A percentile compares a stretch with the other conserved stretches of the same genome.
These are phyloP conservation scores for Porphyrellus sp. DNA, from an alignment of 1,284 basidiomycete genomes.

Conservation along the genomic window DNA sequence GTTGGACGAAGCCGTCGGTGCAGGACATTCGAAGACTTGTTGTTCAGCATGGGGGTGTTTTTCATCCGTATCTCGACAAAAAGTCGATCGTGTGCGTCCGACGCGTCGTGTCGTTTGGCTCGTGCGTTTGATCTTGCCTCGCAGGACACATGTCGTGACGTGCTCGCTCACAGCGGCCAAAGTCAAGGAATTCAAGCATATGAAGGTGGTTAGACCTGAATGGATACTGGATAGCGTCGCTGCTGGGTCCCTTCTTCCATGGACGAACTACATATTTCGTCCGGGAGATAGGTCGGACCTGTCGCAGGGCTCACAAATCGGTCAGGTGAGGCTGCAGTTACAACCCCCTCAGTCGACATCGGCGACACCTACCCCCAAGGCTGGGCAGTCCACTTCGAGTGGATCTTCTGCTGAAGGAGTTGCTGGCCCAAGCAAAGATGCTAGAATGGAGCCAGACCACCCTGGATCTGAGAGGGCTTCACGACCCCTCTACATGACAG, in stretches of 20 bases:
- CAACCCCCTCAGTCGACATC: conserved; percentile 2
- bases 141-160: conserved; percentile 86
- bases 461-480: conserved; percentile 18
- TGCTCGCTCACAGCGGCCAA: conserved; percentile 88
- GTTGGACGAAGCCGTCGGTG: conserved; percentile 85
- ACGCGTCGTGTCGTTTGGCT: background rate
- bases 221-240: conserved; percentile 83
- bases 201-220: conserved; percentile 85
- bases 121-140: conserved; percentile 5
- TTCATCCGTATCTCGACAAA: conserved; percentile 80
- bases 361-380: background rate
- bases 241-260: conserved; percentile 68
- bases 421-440: conserved; percentile 6
- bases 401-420: background rate
- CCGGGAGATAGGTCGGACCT: conserved; percentile 46
- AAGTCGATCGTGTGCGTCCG: conserved; percentile 67
- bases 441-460: background rate
- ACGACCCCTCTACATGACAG: conserved; percentile 41
- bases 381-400: background rate
- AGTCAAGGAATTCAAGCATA: conserved; percentile 79
- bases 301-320: conserved; percentile 46
- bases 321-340: conserved; percentile 19
- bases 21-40: conserved; percentile 83
- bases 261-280: conserved; percentile 65
- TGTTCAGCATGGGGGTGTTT: conserved; percentile 79